A percentile compares a stretch with the other conserved stretches of the same genome.
phyloP scores from a whole-genome alignment of 805 yeast species.

The Wickerhamomyces bisporus region DNA sequence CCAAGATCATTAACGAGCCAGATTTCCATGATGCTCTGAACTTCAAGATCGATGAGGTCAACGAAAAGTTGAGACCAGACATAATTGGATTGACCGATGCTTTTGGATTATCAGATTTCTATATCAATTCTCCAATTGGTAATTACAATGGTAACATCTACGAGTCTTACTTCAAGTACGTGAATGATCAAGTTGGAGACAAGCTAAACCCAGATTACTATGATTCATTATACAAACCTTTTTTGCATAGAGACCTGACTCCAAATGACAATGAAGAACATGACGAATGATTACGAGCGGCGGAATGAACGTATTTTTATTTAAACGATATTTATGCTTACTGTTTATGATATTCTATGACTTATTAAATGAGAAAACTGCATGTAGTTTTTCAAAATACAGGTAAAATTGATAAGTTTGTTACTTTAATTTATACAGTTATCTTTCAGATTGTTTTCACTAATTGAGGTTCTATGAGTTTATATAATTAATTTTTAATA shows the following conservation, averaged over 20 bases:
- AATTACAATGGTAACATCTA: constrained; percentile 76
- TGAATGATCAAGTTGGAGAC: constrained; percentile 34
- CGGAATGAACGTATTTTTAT: too few relatives aligned
- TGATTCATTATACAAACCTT: constrained; percentile 16
- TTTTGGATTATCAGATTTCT: constrained; percentile 71
- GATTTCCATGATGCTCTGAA: constrained; percentile 29
- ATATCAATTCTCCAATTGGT: constrained; percentile 82
- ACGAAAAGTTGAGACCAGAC: constrained; percentile 54
- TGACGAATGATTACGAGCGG: background rate
- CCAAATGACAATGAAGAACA: constrained; percentile 18
- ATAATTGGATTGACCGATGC: constrained; percentile 79
- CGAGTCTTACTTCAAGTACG: constrained; percentile 66
- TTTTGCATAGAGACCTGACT: constrained; percentile 15
- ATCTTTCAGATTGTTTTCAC: too few relatives aligned
- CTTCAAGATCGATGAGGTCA: constrained; percentile 20
- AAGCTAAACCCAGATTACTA: constrained; percentile 54
- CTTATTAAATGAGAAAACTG: too few relatives aligned
- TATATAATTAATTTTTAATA: too few relatives aligned
- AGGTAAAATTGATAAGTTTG: too few relatives aligned
- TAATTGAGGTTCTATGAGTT: too few relatives aligned
- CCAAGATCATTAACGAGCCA: constrained; percentile 39
- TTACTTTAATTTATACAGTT: too few relatives aligned
- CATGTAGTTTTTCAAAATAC: too few relatives aligned
- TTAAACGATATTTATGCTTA: too few relatives aligned
- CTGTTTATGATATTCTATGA: too few relatives aligned